These are phyloP conservation scores for Hansenula lynferdii DNA, from an alignment of 1,139 yeast genomes.

Conservation along the genomic window DNA sequence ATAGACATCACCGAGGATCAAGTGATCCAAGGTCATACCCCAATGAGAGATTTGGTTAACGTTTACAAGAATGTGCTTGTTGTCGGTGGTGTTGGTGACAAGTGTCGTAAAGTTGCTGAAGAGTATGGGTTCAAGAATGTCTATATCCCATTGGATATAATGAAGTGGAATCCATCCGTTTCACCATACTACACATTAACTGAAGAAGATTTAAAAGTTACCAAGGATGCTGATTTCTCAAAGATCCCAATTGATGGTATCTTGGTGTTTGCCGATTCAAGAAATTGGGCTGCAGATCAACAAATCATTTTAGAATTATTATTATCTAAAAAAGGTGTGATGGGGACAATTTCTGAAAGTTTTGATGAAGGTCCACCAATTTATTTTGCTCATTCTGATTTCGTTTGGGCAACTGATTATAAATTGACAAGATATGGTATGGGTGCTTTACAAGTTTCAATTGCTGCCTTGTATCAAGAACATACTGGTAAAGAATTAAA, in stretches of 20 bases:
- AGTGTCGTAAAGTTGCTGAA: conserved; percentile 75
- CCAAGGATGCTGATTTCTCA: conserved; percentile 60
- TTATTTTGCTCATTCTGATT: conserved; percentile 84
- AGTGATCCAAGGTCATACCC: conserved; percentile 86
- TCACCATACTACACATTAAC: conserved; percentile 74
- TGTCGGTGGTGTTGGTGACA: conserved; percentile 81
- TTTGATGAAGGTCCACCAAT: conserved; percentile 76
- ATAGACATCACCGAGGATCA: conserved; percentile 64
- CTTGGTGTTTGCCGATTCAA: conserved; percentile 74
- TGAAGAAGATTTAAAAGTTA: conserved; percentile 57
- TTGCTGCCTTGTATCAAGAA: conserved; percentile 76
- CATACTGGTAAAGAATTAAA: conserved; percentile 75
- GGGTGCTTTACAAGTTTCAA: conserved; percentile 86
- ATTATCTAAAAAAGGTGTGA: conserved; percentile 68
- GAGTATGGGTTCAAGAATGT: conserved; percentile 74
- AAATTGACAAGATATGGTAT: conserved; percentile 77
- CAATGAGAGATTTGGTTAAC: conserved; percentile 73
- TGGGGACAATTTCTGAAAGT: conserved; percentile 73
- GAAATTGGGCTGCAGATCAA: conserved; percentile 90
- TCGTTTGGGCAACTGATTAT: conserved; percentile 86
- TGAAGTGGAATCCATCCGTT: conserved; percentile 84
- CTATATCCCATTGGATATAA: conserved; percentile 70
- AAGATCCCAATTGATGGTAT: conserved; percentile 64
- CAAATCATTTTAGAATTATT: conserved; percentile 78
- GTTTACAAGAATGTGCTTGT: conserved; percentile 68